phyloP scores from a whole-genome alignment of 2,329 filamentous ascomycete genomes.

The Calcarisporium arbuscula region DNA sequence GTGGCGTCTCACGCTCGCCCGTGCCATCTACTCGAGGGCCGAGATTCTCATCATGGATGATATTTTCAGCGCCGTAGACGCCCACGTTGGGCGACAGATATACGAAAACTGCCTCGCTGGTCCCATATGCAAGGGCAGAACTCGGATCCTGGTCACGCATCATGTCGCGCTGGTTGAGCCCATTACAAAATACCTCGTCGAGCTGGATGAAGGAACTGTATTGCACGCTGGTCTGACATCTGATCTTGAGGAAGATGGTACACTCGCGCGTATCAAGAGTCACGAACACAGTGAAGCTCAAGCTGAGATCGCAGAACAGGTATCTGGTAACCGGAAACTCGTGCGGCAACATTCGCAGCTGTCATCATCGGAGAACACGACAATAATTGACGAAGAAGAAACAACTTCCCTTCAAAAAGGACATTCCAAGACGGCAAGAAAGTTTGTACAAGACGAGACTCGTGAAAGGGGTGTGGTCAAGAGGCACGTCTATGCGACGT shows the following conservation, averaged over 20 bases:
- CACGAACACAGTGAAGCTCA: slow-evolving; percentile 43
- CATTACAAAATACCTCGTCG: slow-evolving; percentile 65
- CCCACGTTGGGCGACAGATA: slow-evolving; percentile 72
- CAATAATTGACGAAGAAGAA: slow-evolving; percentile 29
- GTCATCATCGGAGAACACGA: slow-evolving; percentile 49
- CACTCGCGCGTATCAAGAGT: slow-evolving; percentile 48
- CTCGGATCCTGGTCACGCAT: slow-evolving; percentile 74
- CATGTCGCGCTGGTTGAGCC: slow-evolving; percentile 67
- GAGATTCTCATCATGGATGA: slow-evolving; percentile 74
- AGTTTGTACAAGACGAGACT: slow-evolving; percentile 70
- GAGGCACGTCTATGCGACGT: slow-evolving; percentile 56
- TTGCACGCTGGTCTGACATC: slow-evolving; percentile 58
- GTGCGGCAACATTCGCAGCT: slow-evolving; percentile 39
- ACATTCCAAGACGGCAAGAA: slow-evolving; percentile 49
- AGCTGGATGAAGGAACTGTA: slow-evolving; percentile 62
- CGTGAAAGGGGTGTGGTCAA: slow-evolving; percentile 65
- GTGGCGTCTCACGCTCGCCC: slow-evolving; percentile 73
- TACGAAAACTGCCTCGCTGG: slow-evolving; percentile 71
- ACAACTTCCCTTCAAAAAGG: slow-evolving; percentile 40
- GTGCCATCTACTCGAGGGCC: slow-evolving; percentile 72
- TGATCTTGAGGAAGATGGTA: slow-evolving; percentile 51
- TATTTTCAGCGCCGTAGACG: slow-evolving; percentile 76
- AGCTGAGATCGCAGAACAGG: slow-evolving; percentile 43
- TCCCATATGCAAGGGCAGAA: slow-evolving; percentile 61
- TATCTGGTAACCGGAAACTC: too few species aligned